These are phyloP conservation scores for Breynia disticha DNA, from an alignment of 441 rosid genomes.

Conservation along the genomic window DNA sequence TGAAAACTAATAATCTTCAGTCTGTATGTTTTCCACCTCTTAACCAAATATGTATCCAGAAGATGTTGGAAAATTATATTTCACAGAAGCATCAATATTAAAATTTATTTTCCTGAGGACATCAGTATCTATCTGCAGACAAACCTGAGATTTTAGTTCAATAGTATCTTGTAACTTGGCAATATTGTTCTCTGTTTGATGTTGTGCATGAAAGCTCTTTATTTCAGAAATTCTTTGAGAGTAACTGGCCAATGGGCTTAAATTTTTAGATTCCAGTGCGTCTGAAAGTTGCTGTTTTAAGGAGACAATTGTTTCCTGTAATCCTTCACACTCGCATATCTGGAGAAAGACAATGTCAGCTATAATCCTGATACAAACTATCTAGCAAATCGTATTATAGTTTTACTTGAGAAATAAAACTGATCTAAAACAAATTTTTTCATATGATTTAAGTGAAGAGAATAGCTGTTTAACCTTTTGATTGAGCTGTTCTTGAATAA, in stretches of 20 bases:
- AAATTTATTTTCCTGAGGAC: background rate
- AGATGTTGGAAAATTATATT: too few relatives aligned
- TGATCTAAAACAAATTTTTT: too few relatives aligned
- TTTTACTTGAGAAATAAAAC: too few relatives aligned
- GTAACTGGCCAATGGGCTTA: slow-evolving; percentile 25
- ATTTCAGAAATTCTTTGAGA: slow-evolving; percentile 33
- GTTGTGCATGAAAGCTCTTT: slow-evolving; percentile 25
- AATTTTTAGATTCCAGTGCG: slow-evolving; percentile 39
- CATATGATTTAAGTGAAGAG: too few relatives aligned
- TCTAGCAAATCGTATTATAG: too few relatives aligned
- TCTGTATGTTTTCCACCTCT: too few relatives aligned
- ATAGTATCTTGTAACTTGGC: slow-evolving; percentile 23
- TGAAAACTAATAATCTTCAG: too few relatives aligned
- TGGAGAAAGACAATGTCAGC: slow-evolving; percentile 28
- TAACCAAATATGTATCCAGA: too few relatives aligned
- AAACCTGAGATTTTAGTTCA: slow-evolving; percentile 50
- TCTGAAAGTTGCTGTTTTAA: slow-evolving; percentile 77
- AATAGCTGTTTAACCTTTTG: slow-evolving; percentile 47
- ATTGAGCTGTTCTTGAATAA: slow-evolving; percentile 88
- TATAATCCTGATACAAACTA: slow-evolving; percentile 8
- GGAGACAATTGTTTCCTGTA: slow-evolving; percentile 60
- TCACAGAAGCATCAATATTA: slow-evolving; percentile 6
- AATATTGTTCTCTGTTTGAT: slow-evolving; percentile 26
- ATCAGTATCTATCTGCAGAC: slow-evolving; percentile 11
- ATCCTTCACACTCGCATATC: slow-evolving; percentile 65